Base-by-base conservation (phyloP, 2,329 filamentous ascomycete species). In the Fusarium pseudocircinatum region DNA sequence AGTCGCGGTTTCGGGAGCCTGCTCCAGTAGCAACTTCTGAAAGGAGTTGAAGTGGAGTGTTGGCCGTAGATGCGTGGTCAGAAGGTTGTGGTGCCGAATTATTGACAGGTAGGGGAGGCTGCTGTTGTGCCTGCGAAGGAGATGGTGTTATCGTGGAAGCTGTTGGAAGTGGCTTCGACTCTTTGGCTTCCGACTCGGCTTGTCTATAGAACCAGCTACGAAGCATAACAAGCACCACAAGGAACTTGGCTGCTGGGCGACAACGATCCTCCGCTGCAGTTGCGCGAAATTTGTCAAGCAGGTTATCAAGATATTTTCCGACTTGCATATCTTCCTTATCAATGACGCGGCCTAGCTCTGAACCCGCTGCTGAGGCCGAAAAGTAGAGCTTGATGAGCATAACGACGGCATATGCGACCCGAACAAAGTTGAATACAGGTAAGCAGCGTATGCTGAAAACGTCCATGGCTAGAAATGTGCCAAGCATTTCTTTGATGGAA, bases 341-440 rank as follows among this genome's bases (percentile, higher is more conserved):
- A 70, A 96, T 91, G 24, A 95, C 87, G 67, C 88, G 88, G n/a
- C 90, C 90, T 3, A 95, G 86, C 74, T 92, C 90, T 22, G 89
- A 91, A 44, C 88, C 87, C 2, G 91, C 88, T 20, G 88, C 87
- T 4, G 88, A 88, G 7, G 91, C 90, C 14, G 91, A 89, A 56
- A 93, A 91, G 81, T 92, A 92, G 69, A 95, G 88, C 81, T 94
- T 94, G 79, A 94, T 92, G 42, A 94, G 84, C 37, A 93, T 89
- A 26, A 94, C 91, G 6, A 91, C 87, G 11, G 90, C 90, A 78
- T 94, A 94, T 16, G 92, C 89, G 24, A 94, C 89, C 34, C 93
- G 89, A 22, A 93, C 92, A 75, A 93, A 91, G 79, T 89, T 90
- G 77, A 93, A 91, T 6, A 93, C 91, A 24, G 93, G 92, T 15